Conservation (phyloP, 2,329 filamentous ascomycete genomes). For the Diaporthe sp. region DNA sequence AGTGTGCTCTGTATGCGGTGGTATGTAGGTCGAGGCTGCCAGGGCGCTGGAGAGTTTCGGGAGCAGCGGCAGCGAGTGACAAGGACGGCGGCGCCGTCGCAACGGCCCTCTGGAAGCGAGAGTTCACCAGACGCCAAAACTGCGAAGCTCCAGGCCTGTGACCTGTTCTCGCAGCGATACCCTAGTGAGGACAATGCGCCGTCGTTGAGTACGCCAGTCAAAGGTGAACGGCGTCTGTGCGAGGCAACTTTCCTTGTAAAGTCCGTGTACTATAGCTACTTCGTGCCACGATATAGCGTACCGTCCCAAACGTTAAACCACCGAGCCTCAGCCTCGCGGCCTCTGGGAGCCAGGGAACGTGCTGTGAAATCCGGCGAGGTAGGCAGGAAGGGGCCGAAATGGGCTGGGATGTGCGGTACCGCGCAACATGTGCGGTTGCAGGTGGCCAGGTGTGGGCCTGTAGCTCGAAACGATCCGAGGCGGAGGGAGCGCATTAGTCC, state of each 20-base stretch:
- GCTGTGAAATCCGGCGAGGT: background rate
- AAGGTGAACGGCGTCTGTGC: constrained; percentile 35
- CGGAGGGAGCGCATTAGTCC: constrained; percentile 5
- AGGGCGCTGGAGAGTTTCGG: constrained; percentile 29
- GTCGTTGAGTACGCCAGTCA: constrained; percentile 2
- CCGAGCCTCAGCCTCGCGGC: constrained; percentile 12
- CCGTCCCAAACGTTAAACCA: constrained; percentile 8
- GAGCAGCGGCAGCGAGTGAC: constrained; percentile 31
- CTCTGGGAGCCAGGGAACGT: background rate
- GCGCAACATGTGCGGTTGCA: background rate
- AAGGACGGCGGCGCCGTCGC: constrained; percentile 27
- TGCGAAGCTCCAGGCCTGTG: constrained; percentile 23
- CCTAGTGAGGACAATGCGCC: constrained; percentile 17
- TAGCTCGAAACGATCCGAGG: constrained; percentile 28
- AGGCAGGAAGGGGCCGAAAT: background rate
- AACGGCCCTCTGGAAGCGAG: constrained; percentile 32
- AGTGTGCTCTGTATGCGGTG: background rate
- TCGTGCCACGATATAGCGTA: background rate
- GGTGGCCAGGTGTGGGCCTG: constrained; percentile 13
- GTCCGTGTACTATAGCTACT: constrained; percentile 22
- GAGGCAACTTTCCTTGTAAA: constrained; percentile 3
- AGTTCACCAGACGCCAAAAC: constrained; percentile 14
- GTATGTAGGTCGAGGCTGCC: constrained; percentile 18
- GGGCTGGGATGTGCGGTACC: constrained; percentile 5
- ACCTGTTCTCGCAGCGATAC: constrained; percentile 16